Conservation (phyloP, 352 stramenopile genomes). For the Aphanomyces stellatus region DNA sequence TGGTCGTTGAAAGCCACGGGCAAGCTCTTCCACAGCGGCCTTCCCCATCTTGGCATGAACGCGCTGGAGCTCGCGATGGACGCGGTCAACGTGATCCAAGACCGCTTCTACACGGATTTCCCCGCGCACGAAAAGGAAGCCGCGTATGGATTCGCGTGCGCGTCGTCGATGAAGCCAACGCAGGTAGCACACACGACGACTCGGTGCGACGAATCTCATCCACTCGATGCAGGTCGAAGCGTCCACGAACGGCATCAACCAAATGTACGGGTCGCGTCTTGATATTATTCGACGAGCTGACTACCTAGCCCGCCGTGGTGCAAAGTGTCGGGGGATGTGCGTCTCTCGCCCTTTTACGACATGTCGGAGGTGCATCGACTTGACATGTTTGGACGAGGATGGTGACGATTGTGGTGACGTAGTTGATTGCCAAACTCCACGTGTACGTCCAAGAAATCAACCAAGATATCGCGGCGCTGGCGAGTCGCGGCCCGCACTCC, state of each 20-base stretch:
- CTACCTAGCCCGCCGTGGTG: constrained; percentile 39
- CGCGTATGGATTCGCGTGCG: constrained; percentile 87
- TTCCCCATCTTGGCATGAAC: constrained; percentile 87
- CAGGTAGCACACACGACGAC: constrained; percentile 23
- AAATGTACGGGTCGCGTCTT: too few relatives aligned
- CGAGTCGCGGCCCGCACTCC: constrained; percentile 79
- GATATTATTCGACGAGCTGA: too few relatives aligned
- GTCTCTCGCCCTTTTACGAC: constrained; percentile 47
- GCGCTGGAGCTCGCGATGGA: constrained; percentile 84
- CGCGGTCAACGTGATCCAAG: constrained; percentile 73
- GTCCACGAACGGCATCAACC: too few relatives aligned
- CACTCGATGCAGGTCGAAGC: neutral
- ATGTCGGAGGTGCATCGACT: constrained; percentile 24
- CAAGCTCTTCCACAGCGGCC: constrained; percentile 87
- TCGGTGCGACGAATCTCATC: neutral
- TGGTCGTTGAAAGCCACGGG: constrained; percentile 86
- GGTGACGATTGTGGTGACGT: too few relatives aligned
- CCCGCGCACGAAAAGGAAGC: constrained; percentile 67
- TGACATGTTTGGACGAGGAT: too few relatives aligned
- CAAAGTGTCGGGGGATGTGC: constrained; percentile 38
- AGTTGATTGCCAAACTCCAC: too few relatives aligned
- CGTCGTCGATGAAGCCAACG: constrained; percentile 82
- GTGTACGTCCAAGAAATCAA: too few relatives aligned
- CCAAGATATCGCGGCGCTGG: constrained; percentile 63
- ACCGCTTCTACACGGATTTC: constrained; percentile 87